Evolutionary conservation across 2,329 filamentous ascomycete species (phyloP), one percentile per base, ranked within the genome.

Genomic region (Colletotrichum sublineola): DNA sequence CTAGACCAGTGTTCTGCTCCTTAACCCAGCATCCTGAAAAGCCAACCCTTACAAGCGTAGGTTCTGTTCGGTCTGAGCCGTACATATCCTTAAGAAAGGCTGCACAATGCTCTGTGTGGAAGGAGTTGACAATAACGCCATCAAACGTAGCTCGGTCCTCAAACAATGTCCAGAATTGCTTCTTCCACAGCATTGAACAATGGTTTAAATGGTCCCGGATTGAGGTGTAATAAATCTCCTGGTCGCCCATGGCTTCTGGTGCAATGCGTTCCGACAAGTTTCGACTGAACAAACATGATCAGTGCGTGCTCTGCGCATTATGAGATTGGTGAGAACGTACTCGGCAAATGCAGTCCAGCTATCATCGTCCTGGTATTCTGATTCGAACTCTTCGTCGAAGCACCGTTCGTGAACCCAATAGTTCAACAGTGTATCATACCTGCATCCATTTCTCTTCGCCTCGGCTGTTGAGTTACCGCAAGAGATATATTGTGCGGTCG

Each of bases 61-160:
- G 60, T 31, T 72, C 70, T 1, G 70, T 69, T 0, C 70, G 46
- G 15, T 69, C 50, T n/a, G 61, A 64, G 3, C 60, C 70, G 18
- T 55, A 64, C 1, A 72, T 58, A 20, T 69, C 70, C 44, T 65
- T 72, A 1, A 72, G 55, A 7, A 72, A 72, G 29, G 65, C 66
- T 31, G 77, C 75, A 62, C 77, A 78, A 67, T 79, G 77, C 46
- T 78, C 75, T 1, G 77, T 78, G 48, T 79, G 77, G 5, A 68
- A 75, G 0, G 68, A 67, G 24, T 73, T 76, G 1, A 74, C 71
- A 29, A 77, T 74, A 12, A 78, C 71, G 1, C 73, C 74, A 31
- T 79, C 77, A 15, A 77, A 66, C 1, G 57, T 56, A 15, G 50
- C 58, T 12, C 74, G 36, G 18, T 77, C 75, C 55, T 78, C 76